Evolutionary conservation across 73 alveolate genomes (phyloP).

Genomic region (Tetrahymena elliotti): DNA sequence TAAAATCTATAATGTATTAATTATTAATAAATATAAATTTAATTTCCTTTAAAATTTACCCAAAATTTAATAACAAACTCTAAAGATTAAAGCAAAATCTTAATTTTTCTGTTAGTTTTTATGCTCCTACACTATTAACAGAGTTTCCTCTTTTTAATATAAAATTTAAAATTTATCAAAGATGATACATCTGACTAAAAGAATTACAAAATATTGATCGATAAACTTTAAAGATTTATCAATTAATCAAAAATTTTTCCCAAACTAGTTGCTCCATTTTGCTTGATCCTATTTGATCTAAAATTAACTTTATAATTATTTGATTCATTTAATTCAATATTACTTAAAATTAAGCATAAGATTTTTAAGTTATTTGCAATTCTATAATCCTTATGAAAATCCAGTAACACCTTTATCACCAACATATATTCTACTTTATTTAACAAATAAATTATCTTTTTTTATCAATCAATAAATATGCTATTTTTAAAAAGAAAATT

Average conservation of each 20-base stretch:
- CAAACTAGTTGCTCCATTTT: background rate
- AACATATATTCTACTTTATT: background rate
- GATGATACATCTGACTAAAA: background rate
- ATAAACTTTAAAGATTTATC: background rate
- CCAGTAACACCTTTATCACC: background rate
- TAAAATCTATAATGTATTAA: background rate
- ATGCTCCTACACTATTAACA: background rate
- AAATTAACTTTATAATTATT: background rate
- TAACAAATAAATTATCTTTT: too few species aligned
- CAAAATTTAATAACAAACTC: background rate
- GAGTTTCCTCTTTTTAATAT: background rate
- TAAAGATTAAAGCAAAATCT: background rate
- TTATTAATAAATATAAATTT: background rate
- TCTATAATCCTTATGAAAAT: background rate
- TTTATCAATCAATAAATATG: too few species aligned
- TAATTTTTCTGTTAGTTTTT: background rate
- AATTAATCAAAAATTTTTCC: background rate
- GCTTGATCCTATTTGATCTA: background rate
- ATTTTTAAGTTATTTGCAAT: background rate
- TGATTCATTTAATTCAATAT: background rate
- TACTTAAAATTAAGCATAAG: background rate
- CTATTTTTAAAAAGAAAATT: too few species aligned
- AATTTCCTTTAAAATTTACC: background rate
- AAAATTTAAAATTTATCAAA: background rate
- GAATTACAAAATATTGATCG: background rate